A percentile compares a stretch with the other conserved stretches of the same genome.
These are phyloP conservation scores for Fusarium algeriense DNA, from an alignment of 2,329 filamentous ascomycete species.

Conservation along the genomic window DNA sequence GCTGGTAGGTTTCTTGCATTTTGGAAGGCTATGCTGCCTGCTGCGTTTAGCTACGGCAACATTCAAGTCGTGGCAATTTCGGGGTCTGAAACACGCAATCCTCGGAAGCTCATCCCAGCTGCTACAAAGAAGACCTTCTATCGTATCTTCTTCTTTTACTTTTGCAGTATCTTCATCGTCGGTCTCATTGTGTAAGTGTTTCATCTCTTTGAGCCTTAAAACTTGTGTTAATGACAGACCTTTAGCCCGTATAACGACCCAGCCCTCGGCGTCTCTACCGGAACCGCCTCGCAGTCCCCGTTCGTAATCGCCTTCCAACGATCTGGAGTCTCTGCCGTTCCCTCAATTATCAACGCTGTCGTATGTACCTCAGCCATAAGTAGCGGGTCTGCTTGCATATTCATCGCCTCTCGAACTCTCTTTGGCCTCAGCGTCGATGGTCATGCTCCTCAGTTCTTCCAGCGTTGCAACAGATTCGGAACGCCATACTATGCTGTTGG, in stretches of 20 bases:
- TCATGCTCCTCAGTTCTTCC: neutral
- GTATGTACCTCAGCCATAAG: neutral
- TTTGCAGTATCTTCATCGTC: neutral
- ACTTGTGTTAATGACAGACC: rapidly evolving
- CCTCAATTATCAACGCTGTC: neutral
- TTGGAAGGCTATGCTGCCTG: neutral
- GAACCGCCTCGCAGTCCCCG: neutral
- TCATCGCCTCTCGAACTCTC: conserved; percentile 2
- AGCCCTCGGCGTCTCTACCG: neutral
- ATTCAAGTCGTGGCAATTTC: neutral
- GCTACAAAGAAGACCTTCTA: conserved; percentile 8
- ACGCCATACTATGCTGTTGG: neutral
- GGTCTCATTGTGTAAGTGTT: neutral
- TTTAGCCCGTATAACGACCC: neutral
- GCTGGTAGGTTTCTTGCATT: neutral
- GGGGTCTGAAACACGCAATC: neutral
- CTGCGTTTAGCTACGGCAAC: neutral
- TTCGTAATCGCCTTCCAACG: neutral
- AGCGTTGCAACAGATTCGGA: neutral
- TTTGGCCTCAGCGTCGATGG: neutral
- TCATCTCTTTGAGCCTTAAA: too few relatives aligned
- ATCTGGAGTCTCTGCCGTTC: neutral
- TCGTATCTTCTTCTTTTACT: neutral
- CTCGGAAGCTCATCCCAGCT: neutral
- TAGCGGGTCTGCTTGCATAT: neutral